These are phyloP conservation scores for Hypoxylon rickii DNA, from an alignment of 495 filamentous ascomycete species.

Conservation along the genomic window DNA sequence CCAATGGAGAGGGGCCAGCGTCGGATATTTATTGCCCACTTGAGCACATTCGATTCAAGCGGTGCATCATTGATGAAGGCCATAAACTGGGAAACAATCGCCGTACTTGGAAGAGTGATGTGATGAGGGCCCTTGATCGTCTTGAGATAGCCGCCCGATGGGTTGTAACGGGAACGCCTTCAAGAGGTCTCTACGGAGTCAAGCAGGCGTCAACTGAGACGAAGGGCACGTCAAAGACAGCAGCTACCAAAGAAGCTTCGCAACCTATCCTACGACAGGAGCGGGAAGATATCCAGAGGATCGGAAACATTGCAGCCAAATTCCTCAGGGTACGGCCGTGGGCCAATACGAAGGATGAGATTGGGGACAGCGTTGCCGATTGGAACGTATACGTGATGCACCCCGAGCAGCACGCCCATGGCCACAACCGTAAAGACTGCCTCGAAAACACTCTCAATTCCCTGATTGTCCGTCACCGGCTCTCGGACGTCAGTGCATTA, in stretches of 20 bases:
- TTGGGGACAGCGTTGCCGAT: constrained; percentile 49
- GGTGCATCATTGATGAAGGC: constrained; percentile 90
- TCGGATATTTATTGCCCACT: constrained; percentile 51
- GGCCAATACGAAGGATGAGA: constrained; percentile 49
- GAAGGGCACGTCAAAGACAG: constrained; percentile 13
- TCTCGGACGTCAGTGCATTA: constrained; percentile 68
- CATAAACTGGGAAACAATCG: constrained; percentile 71
- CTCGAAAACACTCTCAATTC: constrained; percentile 72
- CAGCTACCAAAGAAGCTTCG: constrained; percentile 1
- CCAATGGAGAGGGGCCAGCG: constrained; percentile 7
- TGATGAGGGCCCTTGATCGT: constrained; percentile 67
- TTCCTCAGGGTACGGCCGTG: constrained; percentile 82
- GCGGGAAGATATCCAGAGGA: constrained; percentile 71
- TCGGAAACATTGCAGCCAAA: constrained; percentile 69
- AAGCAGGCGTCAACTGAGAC: constrained; percentile 14
- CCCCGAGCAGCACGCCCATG: constrained; percentile 55
- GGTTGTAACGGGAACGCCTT: constrained; percentile 91
- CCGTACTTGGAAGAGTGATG: constrained; percentile 61
- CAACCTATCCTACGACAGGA: constrained; percentile 55
- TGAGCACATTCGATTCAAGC: constrained; percentile 75
- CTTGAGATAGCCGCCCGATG: constrained; percentile 77
- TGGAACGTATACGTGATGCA: constrained; percentile 81
- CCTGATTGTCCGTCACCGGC: constrained; percentile 78
- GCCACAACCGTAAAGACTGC: constrained; percentile 61
- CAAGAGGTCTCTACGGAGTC: constrained; percentile 77